These are phyloP conservation scores for Pichia rugopelliculosa DNA, from an alignment of 805 yeast genomes.

Conservation along the genomic window DNA sequence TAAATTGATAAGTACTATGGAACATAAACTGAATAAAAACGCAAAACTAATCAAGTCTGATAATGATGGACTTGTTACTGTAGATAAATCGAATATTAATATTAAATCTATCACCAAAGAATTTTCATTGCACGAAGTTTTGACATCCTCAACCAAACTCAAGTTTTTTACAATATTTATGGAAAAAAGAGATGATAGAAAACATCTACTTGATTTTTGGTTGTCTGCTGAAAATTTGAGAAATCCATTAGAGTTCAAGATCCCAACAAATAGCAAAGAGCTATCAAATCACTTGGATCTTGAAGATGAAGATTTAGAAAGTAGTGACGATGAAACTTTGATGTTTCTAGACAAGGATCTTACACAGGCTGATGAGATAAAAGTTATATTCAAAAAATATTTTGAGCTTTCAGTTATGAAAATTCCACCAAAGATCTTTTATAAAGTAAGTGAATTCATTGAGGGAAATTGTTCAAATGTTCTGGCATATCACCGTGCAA, in stretches of 20 bases:
- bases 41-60: too few relatives aligned
- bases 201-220: slow-evolving; percentile 55
- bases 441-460: slow-evolving; percentile 34
- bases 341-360: slow-evolving; percentile 20
- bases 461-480: slow-evolving; percentile 19
- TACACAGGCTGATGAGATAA: slow-evolving; percentile 46
- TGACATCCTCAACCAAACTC: slow-evolving; percentile 15
- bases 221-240: slow-evolving; percentile 56
- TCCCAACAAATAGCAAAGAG: neutral
- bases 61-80: neutral
- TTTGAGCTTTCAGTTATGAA: slow-evolving; percentile 29
- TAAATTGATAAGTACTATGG: neutral
- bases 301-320: slow-evolving; percentile 22
- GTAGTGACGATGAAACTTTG: slow-evolving; percentile 16
- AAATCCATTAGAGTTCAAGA: slow-evolving; percentile 53
- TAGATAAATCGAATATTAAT: neutral
- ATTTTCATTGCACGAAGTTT: slow-evolving; percentile 5
- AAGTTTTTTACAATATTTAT: slow-evolving; percentile 47
- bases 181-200: slow-evolving; percentile 39
- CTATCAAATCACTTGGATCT: neutral
- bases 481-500: slow-evolving; percentile 41
- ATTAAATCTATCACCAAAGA: neutral
- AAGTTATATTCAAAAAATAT: slow-evolving; percentile 38
- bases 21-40: neutral
- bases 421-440: slow-evolving; percentile 22